These are phyloP conservation scores for Fusarium irregulare DNA, from an alignment of 2,329 filamentous ascomycete genomes.

Conservation along the genomic window DNA sequence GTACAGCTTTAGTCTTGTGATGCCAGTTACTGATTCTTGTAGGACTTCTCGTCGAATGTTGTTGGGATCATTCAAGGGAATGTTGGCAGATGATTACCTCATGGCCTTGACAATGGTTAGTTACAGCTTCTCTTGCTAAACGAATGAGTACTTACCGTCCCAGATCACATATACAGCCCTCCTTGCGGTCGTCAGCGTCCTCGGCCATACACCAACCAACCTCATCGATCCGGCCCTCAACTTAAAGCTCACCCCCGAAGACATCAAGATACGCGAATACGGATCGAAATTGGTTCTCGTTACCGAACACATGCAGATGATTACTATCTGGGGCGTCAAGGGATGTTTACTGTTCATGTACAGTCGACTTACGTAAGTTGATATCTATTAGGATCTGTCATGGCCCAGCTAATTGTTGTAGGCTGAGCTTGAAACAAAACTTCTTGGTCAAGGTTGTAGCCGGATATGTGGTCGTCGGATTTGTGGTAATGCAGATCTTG, in stretches of 20 bases:
- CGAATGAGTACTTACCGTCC: rapidly evolving
- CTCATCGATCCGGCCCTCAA: slow-evolving; percentile 63
- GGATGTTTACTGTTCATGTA: slow-evolving; percentile 65
- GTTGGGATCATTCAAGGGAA: slow-evolving; percentile 57
- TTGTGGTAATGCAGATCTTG: slow-evolving; percentile 62
- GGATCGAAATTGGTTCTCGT: slow-evolving; percentile 72
- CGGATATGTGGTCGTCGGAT: slow-evolving; percentile 55
- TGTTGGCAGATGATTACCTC: slow-evolving; percentile 65
- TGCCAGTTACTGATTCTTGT: slow-evolving; percentile 1
- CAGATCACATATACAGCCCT: slow-evolving; percentile 40
- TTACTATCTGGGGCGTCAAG: slow-evolving; percentile 66
- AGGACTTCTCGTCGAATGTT: slow-evolving; percentile 54
- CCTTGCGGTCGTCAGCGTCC: slow-evolving; percentile 40
- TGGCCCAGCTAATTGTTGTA: slow-evolving; percentile 6
- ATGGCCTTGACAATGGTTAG: slow-evolving; percentile 64
- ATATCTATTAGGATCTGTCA: not conserved
- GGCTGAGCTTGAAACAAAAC: slow-evolving; percentile 57
- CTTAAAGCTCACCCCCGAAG: slow-evolving; percentile 57
- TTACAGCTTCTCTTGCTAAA: rapidly evolving
- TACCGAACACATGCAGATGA: slow-evolving; percentile 70
- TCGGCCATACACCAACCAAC: slow-evolving; percentile 62
- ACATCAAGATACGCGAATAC: slow-evolving; percentile 55
- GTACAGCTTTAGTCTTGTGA: not conserved
- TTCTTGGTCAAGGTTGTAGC: slow-evolving; percentile 58
- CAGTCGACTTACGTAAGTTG: slow-evolving; percentile 59